Evolutionary conservation across 768 basidiomycete species (phyloP).

Genomic region (Lenzites betulinus): DNA sequence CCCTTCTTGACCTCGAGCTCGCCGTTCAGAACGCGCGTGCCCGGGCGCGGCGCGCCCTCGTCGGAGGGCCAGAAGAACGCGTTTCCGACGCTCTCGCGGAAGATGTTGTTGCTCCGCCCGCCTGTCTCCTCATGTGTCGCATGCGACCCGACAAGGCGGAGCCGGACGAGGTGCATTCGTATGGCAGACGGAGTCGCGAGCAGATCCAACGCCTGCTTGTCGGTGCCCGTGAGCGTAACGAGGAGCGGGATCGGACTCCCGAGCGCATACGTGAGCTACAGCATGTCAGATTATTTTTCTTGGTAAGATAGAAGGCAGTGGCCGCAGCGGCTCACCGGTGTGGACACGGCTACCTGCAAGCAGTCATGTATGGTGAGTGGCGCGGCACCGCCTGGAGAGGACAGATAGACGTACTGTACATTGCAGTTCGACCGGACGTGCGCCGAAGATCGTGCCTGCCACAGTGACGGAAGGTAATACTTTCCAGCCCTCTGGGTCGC

Average conservation of each 20-base stretch:
- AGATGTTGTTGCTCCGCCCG: constrained; percentile 49
- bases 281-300: neutral
- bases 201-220: constrained; percentile 52
- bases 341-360: constrained; percentile 49
- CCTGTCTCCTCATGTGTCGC: constrained; percentile 41
- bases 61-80: constrained; percentile 53
- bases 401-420: constrained; percentile 34
- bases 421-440: constrained; percentile 32
- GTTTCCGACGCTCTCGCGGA: constrained; percentile 42
- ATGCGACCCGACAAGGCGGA: constrained; percentile 50
- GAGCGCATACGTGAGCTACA: constrained; percentile 51
- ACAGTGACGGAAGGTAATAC: constrained; percentile 34
- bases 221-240: constrained; percentile 46
- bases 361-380: neutral
- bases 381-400: neutral
- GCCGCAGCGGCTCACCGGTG: constrained; percentile 39
- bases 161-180: constrained; percentile 46
- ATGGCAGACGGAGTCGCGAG: constrained; percentile 45
- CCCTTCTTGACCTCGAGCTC: constrained; percentile 51
- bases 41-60: constrained; percentile 34
- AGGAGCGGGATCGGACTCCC: constrained; percentile 53
- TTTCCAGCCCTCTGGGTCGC: constrained; percentile 45
- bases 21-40: constrained; percentile 46
- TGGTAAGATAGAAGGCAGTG: neutral
- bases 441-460: constrained; percentile 39